Evolutionary conservation across 805 yeast species (phyloP).

Genomic region (Metschnikowia bowlesiae): DNA sequence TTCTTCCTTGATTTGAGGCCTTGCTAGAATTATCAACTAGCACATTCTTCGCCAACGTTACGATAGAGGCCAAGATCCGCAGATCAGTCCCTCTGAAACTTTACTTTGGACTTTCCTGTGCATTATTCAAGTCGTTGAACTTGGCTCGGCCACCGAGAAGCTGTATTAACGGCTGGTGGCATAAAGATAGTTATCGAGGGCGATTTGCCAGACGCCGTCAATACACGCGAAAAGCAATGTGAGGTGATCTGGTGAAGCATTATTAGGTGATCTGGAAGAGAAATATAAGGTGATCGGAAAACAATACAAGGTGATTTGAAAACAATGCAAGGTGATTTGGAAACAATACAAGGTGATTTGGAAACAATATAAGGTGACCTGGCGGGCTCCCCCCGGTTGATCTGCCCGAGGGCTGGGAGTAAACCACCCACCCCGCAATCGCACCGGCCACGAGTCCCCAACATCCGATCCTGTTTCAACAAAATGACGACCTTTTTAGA

Average conservation of each 20-base stretch:
- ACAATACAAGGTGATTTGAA: too few species aligned
- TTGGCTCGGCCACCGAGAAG: slow-evolving; percentile 17
- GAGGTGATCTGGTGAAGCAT: slow-evolving; percentile 60
- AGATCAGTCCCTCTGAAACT: too few species aligned
- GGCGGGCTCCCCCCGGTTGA: slow-evolving; percentile 46
- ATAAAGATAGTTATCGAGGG: slow-evolving; percentile 38
- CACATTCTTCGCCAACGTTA: too few species aligned
- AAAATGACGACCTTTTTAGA: slow-evolving; percentile 40
- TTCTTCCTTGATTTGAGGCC: too few species aligned
- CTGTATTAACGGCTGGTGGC: slow-evolving; percentile 32
- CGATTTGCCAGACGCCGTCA: slow-evolving; percentile 54
- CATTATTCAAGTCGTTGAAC: slow-evolving; percentile 25
- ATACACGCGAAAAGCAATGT: slow-evolving; percentile 66
- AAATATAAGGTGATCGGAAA: too few species aligned
- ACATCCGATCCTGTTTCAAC: slow-evolving; percentile 27
- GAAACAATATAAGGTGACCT: too few species aligned
- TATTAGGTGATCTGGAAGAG: too few species aligned
- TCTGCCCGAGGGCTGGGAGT: slow-evolving; percentile 39
- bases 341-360: too few species aligned
- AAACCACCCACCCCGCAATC: slow-evolving; percentile 40
- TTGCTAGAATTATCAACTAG: too few species aligned
- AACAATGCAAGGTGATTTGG: too few species aligned
- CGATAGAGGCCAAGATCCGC: too few species aligned
- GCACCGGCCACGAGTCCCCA: slow-evolving; percentile 40
- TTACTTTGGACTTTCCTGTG: slow-evolving; percentile 26